Conservation (phyloP, 2,329 filamentous ascomycete genomes). For the Claviceps purpurea region DNA sequence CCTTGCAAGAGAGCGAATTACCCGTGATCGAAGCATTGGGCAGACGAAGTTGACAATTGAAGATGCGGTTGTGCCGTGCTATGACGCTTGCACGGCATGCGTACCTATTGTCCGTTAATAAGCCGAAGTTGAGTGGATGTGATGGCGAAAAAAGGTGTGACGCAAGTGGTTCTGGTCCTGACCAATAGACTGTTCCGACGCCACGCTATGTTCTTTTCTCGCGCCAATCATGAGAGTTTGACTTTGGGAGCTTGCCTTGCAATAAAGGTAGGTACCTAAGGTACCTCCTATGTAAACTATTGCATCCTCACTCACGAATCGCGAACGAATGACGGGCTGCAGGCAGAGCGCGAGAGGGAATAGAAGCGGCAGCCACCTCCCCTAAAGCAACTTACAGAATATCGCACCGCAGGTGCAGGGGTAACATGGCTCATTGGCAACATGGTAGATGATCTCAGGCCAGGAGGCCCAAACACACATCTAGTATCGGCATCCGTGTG, state of each 20-base stretch:
- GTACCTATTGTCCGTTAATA: too few species aligned
- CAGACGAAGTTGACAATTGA: not conserved
- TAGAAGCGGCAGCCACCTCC: too few species aligned
- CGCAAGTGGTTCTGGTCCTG: not conserved
- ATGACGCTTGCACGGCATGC: not conserved
- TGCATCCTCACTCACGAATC: too few species aligned
- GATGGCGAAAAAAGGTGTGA: not conserved
- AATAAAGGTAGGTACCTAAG: too few species aligned
- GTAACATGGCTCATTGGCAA: too few species aligned
- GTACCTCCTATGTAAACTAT: too few species aligned
- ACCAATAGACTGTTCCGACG: not conserved
- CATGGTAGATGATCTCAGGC: not conserved
- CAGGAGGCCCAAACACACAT: not conserved
- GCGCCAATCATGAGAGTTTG: not conserved
- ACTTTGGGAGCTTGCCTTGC: too few species aligned
- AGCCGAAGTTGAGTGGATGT: not conserved
- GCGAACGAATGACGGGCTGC: too few species aligned
- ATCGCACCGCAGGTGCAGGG: too few species aligned
- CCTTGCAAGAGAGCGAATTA: slow-evolving; percentile 1
- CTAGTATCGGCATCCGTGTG: not conserved
- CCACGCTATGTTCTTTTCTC: too few species aligned
- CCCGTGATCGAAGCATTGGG: slow-evolving; percentile 4
- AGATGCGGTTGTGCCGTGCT: not conserved
- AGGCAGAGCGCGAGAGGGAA: too few species aligned
- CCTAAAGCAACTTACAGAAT: too few species aligned